Conservation (phyloP, 1,139 yeast genomes). For the Saccharomyces hybrid region DNA sequence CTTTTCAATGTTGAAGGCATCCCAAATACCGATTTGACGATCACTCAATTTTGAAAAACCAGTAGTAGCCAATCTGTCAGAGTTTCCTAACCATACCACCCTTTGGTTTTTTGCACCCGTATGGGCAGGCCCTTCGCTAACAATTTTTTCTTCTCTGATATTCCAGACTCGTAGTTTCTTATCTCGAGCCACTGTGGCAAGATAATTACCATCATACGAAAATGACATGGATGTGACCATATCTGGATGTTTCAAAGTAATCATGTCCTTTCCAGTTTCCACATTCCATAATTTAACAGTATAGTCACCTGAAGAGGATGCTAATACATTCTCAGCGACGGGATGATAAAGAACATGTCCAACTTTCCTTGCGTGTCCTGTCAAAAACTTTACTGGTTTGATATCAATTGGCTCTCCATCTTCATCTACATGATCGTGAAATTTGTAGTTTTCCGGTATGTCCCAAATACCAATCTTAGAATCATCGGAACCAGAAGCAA, state of each 20-base stretch:
- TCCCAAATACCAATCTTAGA: constrained; percentile 83
- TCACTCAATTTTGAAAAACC: constrained; percentile 91
- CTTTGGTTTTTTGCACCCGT: constrained; percentile 87
- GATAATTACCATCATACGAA: constrained; percentile 76
- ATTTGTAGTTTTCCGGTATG: constrained; percentile 72
- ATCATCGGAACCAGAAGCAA: constrained; percentile 88
- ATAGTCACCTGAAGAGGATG: constrained; percentile 85
- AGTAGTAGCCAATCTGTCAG: constrained; percentile 83
- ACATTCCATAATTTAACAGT: constrained; percentile 87
- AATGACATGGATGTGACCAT: constrained; percentile 85
- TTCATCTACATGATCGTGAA: constrained; percentile 31
- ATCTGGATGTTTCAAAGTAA: constrained; percentile 78
- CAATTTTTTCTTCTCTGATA: constrained; percentile 59
- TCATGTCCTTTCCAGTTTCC: constrained; percentile 60
- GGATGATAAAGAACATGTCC: constrained; percentile 94
- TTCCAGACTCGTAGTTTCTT: constrained; percentile 90
- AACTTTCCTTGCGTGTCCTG: constrained; percentile 89
- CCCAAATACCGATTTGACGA: constrained; percentile 94
- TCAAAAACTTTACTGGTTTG: constrained; percentile 56
- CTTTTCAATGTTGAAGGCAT: constrained; percentile 55
- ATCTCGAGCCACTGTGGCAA: constrained; percentile 91
- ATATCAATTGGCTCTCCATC: constrained; percentile 63
- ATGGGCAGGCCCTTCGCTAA: constrained; percentile 85
- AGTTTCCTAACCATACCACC: constrained; percentile 81
- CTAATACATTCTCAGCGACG: constrained; percentile 74